Conservation (phyloP, 2,329 filamentous ascomycete genomes). For the Aspergillus fischeri region DNA sequence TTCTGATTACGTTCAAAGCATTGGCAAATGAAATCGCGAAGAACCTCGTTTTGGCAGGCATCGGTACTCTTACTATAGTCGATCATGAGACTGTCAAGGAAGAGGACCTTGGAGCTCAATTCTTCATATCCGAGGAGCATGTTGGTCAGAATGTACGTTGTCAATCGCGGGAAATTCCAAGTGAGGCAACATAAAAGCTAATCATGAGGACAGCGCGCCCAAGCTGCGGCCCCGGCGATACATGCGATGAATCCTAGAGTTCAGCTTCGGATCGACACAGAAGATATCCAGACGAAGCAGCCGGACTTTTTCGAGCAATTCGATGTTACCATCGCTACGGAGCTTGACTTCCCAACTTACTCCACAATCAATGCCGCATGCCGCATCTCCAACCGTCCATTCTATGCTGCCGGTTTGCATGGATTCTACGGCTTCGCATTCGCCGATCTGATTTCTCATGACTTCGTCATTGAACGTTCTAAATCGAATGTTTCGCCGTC, state of each 20-base stretch:
- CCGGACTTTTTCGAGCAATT: constrained; percentile 73
- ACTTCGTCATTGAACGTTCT: constrained; percentile 82
- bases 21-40: constrained; percentile 94
- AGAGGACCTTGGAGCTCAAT: constrained; percentile 75
- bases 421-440: constrained; percentile 96
- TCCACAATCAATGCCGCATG: constrained; percentile 81
- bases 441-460: constrained; percentile 83
- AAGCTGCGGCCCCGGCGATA: constrained; percentile 72
- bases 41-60: constrained; percentile 90
- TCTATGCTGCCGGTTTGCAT: constrained; percentile 84
- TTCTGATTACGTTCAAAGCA: constrained; percentile 82
- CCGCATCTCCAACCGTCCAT: constrained; percentile 70
- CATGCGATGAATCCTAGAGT: constrained; percentile 89
- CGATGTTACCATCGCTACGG: constrained; percentile 85
- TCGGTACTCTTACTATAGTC: constrained; percentile 83
- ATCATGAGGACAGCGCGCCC: constrained; percentile 57
- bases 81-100: constrained; percentile 73
- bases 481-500: constrained; percentile 66
- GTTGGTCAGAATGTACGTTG: constrained; percentile 66
- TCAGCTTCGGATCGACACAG: constrained; percentile 64
- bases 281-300: constrained; percentile 62
- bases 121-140: constrained; percentile 71
- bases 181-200: constrained; percentile 14
- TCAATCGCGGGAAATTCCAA: not conserved
- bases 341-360: constrained; percentile 71